phyloP scores from a whole-genome alignment of 257 asterid genomes.

The Nicotiana tomentosiformis region DNA sequence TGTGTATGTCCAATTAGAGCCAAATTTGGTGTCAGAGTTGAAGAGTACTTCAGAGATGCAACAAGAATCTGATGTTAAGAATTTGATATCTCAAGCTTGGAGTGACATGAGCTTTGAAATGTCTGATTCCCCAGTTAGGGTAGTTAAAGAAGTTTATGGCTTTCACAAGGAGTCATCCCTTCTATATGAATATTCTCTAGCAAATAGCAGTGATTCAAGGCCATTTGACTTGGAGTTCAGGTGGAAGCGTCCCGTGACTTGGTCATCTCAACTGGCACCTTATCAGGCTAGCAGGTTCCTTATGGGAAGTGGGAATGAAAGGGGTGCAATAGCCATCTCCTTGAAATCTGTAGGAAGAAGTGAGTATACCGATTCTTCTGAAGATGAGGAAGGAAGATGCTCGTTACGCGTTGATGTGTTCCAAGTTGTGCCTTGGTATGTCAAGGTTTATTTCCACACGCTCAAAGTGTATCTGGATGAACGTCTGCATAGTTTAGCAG shows the following conservation, averaged over 20 bases:
- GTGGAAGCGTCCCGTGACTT: slow-evolving; percentile 74
- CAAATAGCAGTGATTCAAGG: slow-evolving; percentile 42
- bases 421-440: slow-evolving; percentile 99
- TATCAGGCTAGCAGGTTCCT: slow-evolving; percentile 72
- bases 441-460: slow-evolving; percentile 86
- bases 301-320: slow-evolving; percentile 94
- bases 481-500: slow-evolving; percentile 40
- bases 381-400: slow-evolving; percentile 34
- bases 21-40: slow-evolving; percentile 50
- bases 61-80: slow-evolving; percentile 26
- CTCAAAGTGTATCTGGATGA: slow-evolving; percentile 67
- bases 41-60: slow-evolving; percentile 18
- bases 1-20: slow-evolving; percentile 73
- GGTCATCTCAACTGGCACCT: slow-evolving; percentile 86
- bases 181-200: slow-evolving; percentile 57
- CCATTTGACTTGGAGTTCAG: slow-evolving; percentile 71
- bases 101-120: slow-evolving; percentile 50
- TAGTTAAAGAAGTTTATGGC: slow-evolving; percentile 46
- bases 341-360: slow-evolving; percentile 43
- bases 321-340: slow-evolving; percentile 90
- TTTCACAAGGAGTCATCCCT: slow-evolving; percentile 38
- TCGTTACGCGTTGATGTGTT: slow-evolving; percentile 60
- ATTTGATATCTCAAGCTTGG: slow-evolving; percentile 20
- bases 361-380: slow-evolving; percentile 25
- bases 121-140: slow-evolving; percentile 54